A percentile compares a stretch with the other conserved stretches of the same genome.
Conservation (phyloP, 192 early-diverging fungal species). For the Coemansia guatemalensis region DNA sequence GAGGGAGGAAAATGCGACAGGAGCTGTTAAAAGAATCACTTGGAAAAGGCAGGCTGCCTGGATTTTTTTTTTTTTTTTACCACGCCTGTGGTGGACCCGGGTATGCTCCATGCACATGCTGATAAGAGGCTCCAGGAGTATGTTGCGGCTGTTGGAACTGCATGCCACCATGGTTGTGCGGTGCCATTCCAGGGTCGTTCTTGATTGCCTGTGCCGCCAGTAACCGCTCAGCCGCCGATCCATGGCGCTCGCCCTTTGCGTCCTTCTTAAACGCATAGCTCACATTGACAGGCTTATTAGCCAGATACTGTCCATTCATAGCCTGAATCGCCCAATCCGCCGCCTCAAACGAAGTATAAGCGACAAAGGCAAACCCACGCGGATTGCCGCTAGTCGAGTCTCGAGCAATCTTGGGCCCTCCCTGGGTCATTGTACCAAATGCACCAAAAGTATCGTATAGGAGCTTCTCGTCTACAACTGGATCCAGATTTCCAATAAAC, state of each 20-base stretch:
- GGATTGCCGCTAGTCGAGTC: constrained; percentile 83
- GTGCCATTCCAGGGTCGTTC: constrained; percentile 53
- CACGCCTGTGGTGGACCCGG: constrained; percentile 8
- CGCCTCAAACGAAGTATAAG: constrained; percentile 91
- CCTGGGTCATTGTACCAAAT: constrained; percentile 87
- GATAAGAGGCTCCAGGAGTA: not conserved
- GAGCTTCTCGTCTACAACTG: constrained; percentile 86
- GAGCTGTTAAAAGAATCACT: constrained; percentile 4
- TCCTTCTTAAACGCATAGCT: constrained; percentile 98
- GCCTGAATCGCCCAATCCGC: constrained; percentile 97
- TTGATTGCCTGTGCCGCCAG: constrained; percentile 87
- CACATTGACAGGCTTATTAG: constrained; percentile 89
- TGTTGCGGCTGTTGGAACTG: constrained; percentile 5
- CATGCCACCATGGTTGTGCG: not conserved
- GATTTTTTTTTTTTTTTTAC: not conserved
- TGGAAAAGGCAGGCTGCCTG: not conserved
- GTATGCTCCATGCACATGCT: not conserved
- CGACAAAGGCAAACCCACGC: constrained; percentile 92
- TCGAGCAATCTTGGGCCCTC: constrained; percentile 77
- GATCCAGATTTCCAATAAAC: constrained; percentile 96
- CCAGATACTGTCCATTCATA: constrained; percentile 97
- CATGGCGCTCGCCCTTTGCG: constrained; percentile 95
- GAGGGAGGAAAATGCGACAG: not conserved
- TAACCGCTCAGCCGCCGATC: constrained; percentile 88
- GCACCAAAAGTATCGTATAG: constrained; percentile 93